Evolutionary conservation across 768 basidiomycete genomes (phyloP).

Genomic region (Tulasnella calospora): DNA sequence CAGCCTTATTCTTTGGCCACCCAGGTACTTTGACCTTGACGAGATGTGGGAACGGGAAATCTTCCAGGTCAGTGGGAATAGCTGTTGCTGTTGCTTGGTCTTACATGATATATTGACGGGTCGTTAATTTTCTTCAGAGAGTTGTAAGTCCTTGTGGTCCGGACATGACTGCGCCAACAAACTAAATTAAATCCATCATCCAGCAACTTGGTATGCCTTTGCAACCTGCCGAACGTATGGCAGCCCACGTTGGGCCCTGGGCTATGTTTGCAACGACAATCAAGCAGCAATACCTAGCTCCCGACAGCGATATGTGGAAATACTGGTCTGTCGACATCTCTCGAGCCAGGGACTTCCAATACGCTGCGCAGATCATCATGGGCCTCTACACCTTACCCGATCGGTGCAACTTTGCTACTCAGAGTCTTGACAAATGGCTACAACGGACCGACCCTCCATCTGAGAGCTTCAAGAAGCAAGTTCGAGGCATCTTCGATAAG

Average conservation of each 20-base stretch:
- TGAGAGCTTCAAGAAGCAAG: conserved; percentile 34
- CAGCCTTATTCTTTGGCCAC: background rate
- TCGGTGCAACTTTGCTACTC: conserved; percentile 32
- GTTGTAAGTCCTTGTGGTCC: conserved; percentile 1
- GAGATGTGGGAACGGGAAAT: conserved; percentile 61
- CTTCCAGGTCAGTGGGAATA: conserved; percentile 52
- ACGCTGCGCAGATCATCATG: conserved; percentile 52
- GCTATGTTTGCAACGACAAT: conserved; percentile 57
- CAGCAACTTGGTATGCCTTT: conserved; percentile 22
- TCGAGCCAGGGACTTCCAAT: conserved; percentile 55
- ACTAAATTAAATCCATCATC: background rate
- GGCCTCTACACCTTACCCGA: conserved; percentile 44
- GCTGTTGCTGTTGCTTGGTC: background rate
- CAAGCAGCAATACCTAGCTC: conserved; percentile 44
- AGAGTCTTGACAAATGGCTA: conserved; percentile 51
- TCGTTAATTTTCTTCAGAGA: background rate
- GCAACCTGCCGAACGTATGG: conserved; percentile 52
- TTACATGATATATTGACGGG: conserved; percentile 41
- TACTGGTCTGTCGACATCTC: conserved; percentile 43
- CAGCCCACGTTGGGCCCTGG: conserved; percentile 57
- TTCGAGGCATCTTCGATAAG: conserved; percentile 45
- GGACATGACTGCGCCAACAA: conserved; percentile 32
- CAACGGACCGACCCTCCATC: conserved; percentile 39
- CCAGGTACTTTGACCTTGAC: conserved; percentile 50
- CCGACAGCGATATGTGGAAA: background rate